These are phyloP conservation scores for Calonectria multiphialidica DNA, from an alignment of 2,329 filamentous ascomycete genomes.

Conservation along the genomic window DNA sequence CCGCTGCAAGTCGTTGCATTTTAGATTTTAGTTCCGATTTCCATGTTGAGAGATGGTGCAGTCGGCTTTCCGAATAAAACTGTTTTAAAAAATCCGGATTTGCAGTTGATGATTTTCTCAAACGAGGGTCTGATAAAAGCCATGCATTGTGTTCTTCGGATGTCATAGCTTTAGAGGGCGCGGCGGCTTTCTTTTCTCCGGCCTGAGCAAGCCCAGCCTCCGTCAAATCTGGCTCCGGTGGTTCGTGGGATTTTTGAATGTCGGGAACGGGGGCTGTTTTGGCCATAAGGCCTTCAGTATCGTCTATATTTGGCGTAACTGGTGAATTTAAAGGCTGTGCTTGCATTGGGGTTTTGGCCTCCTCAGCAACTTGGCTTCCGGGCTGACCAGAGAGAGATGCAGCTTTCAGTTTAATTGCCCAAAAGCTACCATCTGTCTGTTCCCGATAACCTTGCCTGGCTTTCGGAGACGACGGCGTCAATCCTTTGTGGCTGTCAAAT, in stretches of 20 bases:
- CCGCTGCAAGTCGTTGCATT: conserved; percentile 83
- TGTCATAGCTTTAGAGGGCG: conserved; percentile 74
- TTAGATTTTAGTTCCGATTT: conserved; percentile 93
- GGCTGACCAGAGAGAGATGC: conserved; percentile 45
- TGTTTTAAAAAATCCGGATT: conserved; percentile 95
- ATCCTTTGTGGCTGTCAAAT: conserved; percentile 71
- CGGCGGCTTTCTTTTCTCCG: conserved; percentile 13
- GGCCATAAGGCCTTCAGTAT: background rate
- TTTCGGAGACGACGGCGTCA: conserved; percentile 73
- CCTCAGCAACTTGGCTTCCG: conserved; percentile 45
- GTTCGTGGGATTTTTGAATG: background rate
- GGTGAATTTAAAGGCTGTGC: background rate
- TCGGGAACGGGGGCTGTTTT: background rate
- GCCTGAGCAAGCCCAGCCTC: background rate
- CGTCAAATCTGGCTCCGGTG: background rate
- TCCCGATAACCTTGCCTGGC: conserved; percentile 77
- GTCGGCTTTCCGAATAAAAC: conserved; percentile 92
- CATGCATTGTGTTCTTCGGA: conserved; percentile 94
- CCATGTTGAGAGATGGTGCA: conserved; percentile 97
- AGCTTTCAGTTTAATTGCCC: conserved; percentile 76
- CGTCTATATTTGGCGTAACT: conserved; percentile 1
- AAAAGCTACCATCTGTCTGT: conserved; percentile 86
- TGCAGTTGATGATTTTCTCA: conserved; percentile 89
- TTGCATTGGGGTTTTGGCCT: conserved; percentile 37
- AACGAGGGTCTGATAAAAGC: conserved; percentile 84